Conservation (phyloP, 2,329 filamentous ascomycete genomes). For the Aspergillus uvarum region DNA sequence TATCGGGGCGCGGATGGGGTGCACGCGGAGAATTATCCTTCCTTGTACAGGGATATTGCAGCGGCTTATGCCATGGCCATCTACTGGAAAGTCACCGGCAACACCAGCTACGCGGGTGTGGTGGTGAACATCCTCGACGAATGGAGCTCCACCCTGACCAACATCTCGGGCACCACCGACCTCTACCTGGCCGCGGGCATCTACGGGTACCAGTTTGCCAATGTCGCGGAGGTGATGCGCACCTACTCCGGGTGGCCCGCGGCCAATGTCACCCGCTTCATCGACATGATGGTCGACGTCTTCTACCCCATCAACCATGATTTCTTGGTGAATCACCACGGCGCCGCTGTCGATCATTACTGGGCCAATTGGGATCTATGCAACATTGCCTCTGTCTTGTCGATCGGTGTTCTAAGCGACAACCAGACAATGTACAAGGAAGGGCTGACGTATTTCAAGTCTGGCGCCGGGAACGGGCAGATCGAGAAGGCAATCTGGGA, state of each 20-base stretch:
- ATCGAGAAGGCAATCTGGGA: slow-evolving; percentile 9
- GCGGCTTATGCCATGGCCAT: no score
- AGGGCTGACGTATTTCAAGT: slow-evolving; percentile 44
- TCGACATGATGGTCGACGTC: slow-evolving; percentile 35
- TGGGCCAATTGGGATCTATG: slow-evolving; percentile 50
- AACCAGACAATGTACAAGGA: slow-evolving; percentile 44
- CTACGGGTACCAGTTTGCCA: slow-evolving; percentile 51
- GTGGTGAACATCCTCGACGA: no score
- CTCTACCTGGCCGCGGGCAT: slow-evolving; percentile 41
- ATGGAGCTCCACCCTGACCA: no score
- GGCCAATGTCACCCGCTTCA: neutral
- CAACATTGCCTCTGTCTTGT: slow-evolving; percentile 44
- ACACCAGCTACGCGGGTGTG: no score
- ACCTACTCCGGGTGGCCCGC: slow-evolving; percentile 33
- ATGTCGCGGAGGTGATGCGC: slow-evolving; percentile 48
- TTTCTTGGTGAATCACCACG: slow-evolving; percentile 43
- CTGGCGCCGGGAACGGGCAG: slow-evolving; percentile 39
- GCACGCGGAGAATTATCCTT: no score
- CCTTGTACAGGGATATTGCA: no score
- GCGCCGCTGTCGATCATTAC: slow-evolving; percentile 36
- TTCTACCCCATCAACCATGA: slow-evolving; percentile 42
- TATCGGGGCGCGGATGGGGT: no score
- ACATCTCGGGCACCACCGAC: no score
- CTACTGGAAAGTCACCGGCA: no score
- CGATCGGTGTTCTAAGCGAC: slow-evolving; percentile 47